These are phyloP conservation scores for Ophiostoma sp. DNA, from an alignment of 2,329 filamentous ascomycete genomes.

Conservation along the genomic window DNA sequence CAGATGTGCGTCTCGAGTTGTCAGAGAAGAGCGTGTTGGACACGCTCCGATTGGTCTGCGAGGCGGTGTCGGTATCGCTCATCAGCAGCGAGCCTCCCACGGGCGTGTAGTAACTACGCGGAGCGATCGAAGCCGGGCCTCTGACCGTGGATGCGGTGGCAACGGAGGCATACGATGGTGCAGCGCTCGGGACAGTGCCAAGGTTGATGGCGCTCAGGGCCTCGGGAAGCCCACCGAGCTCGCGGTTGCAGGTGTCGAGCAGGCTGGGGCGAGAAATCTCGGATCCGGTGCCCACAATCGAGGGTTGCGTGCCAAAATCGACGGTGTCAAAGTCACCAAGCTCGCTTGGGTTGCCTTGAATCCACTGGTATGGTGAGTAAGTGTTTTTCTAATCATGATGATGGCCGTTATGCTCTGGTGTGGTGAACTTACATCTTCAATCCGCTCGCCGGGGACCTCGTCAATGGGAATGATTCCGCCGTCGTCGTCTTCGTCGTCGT, in stretches of 20 bases:
- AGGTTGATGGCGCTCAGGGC: slow-evolving; percentile 28
- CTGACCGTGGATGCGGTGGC: not conserved
- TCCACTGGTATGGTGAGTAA: slow-evolving; percentile 28
- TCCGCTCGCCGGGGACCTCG: slow-evolving; percentile 7
- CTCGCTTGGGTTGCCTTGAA: slow-evolving; percentile 30
- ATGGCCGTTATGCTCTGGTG: not conserved
- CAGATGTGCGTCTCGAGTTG: not conserved
- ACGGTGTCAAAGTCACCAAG: slow-evolving; percentile 23
- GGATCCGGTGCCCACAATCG: slow-evolving; percentile 15
- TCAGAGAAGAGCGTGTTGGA: slow-evolving; percentile 3
- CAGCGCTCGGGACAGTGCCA: not conserved
- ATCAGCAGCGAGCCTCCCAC: not conserved
- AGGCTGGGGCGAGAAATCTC: slow-evolving; percentile 13
- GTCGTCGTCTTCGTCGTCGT: not conserved
- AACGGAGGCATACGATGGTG: not conserved
- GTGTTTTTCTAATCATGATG: not conserved
- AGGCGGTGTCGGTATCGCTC: not conserved
- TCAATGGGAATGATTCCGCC: not conserved
- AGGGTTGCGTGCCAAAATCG: slow-evolving; percentile 20
- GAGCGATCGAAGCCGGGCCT: not conserved
- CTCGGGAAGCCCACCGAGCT: slow-evolving; percentile 23
- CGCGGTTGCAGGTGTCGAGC: slow-evolving; percentile 22
- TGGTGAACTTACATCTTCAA: slow-evolving; percentile 21
- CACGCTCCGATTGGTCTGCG: not conserved
- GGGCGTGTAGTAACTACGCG: not conserved